Percentiles rank a stretch among this genome's conserved stretches.
Evolutionary conservation across 2,329 filamentous ascomycete genomes (phyloP).

Genomic region (Aureobasidium mangrovei): DNA sequence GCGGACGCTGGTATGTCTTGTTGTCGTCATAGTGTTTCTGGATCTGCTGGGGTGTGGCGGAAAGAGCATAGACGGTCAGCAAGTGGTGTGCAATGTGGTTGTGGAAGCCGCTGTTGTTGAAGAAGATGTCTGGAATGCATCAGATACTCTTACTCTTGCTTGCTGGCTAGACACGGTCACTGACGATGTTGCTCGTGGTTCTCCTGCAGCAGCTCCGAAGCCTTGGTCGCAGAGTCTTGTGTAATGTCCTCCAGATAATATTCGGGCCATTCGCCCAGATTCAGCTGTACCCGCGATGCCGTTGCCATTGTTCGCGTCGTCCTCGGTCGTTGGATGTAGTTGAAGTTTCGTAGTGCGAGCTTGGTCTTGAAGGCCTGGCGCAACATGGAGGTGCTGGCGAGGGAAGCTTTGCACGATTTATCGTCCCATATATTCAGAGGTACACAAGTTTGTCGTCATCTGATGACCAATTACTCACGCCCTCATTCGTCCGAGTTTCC

Average conservation of each 20-base stretch:
- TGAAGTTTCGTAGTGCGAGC: not conserved
- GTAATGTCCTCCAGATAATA: conserved; percentile 40
- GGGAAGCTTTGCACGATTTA: too few species aligned
- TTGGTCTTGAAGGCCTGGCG: not conserved
- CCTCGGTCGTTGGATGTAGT: not conserved
- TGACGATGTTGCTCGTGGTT: conserved; percentile 59
- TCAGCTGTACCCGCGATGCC: conserved; percentile 38
- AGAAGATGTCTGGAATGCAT: conserved; percentile 55
- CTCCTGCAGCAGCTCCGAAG: conserved; percentile 62
- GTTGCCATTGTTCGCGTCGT: conserved; percentile 38
- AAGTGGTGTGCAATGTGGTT: conserved; percentile 75
- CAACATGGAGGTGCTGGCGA: not conserved
- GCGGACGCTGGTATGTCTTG: conserved; percentile 54
- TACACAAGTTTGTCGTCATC: too few species aligned
- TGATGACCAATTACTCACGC: too few species aligned
- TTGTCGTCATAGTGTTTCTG: conserved; percentile 58
- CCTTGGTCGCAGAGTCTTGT: conserved; percentile 51
- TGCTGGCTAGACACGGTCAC: not conserved
- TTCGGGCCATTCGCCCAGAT: conserved; percentile 35
- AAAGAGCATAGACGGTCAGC: conserved; percentile 67
- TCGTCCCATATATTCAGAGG: too few species aligned
- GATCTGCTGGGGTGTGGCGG: conserved; percentile 53
- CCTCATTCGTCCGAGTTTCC: too few species aligned
- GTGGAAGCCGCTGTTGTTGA: conserved; percentile 67
- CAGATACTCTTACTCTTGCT: not conserved